phyloP scores from a whole-genome alignment of 2,329 filamentous ascomycete genomes.

The Zymoseptoria ardabiliae region DNA sequence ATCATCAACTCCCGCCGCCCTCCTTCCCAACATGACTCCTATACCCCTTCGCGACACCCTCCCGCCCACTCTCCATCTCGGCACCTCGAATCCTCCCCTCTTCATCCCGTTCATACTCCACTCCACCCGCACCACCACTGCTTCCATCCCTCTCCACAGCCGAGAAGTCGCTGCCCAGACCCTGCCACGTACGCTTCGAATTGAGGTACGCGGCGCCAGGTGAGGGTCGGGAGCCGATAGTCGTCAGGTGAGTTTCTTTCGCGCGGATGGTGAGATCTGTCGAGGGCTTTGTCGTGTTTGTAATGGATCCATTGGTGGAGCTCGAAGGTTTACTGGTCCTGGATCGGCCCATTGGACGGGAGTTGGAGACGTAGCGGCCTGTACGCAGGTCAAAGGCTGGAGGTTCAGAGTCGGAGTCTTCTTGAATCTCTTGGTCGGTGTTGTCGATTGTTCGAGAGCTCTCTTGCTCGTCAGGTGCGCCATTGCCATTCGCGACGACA shows the following conservation, averaged over 20 bases:
- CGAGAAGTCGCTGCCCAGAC: slow-evolving; percentile 78
- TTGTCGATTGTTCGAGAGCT: slow-evolving; percentile 30
- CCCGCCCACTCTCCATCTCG: slow-evolving; percentile 74
- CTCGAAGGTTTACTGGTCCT: slow-evolving; percentile 15
- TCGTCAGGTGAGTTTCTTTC: slow-evolving; percentile 62
- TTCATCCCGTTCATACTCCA: slow-evolving; percentile 49
- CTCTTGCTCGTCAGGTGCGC: slow-evolving; percentile 18
- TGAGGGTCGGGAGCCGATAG: slow-evolving; percentile 78
- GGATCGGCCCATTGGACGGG: slow-evolving; percentile 57
- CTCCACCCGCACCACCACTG: neutral
- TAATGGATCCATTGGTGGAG: slow-evolving; percentile 8
- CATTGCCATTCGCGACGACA: slow-evolving; percentile 34
- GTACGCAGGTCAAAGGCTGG: slow-evolving; percentile 91
- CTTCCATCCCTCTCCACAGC: slow-evolving; percentile 29
- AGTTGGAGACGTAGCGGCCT: slow-evolving; percentile 71
- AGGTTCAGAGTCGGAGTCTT: slow-evolving; percentile 51
- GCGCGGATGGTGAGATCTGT: slow-evolving; percentile 56
- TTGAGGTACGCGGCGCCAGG: slow-evolving; percentile 83
- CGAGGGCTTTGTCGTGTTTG: slow-evolving; percentile 4
- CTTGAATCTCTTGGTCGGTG: slow-evolving; percentile 68
- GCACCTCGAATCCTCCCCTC: slow-evolving; percentile 47
- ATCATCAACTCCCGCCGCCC: neutral
- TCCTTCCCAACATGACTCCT: slow-evolving; percentile 53
- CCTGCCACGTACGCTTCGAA: slow-evolving; percentile 81
- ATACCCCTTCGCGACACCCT: slow-evolving; percentile 85